Base-by-base conservation (phyloP, 192 early-diverging fungal species). In the Funneliformis geosporum region DNA sequence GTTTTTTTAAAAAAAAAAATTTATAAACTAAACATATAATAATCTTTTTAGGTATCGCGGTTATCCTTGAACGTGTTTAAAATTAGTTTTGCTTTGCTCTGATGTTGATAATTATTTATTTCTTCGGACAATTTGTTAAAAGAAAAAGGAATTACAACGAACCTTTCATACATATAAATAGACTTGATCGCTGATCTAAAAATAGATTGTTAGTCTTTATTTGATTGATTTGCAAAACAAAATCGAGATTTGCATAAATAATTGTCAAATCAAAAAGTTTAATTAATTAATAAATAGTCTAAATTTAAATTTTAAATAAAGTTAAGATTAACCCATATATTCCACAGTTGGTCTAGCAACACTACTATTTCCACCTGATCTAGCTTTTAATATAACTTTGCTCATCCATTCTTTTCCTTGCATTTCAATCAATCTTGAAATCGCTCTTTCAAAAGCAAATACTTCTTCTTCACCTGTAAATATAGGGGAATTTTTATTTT, bases 371-470 rank as follows among this genome's bases (percentile, higher is more conserved):
- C 38, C 66, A 21, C 18, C 39, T 0, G 16, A 39, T 68, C 40
- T 68, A 40, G 21, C 16, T 72, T 25, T 72, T 46, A 72, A 72
- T 16, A 72, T 72, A 47, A 28, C 39, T 70, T 78, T 59, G 2
- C 43, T 77, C n/a, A 92, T 88, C 94, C 94, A 95, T 60, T 90
- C 86, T 55, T 85, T 85, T 28, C 92, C 92, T 67, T 92, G 95
- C 97, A 99, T 99, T 86, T 99, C 95, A 44, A 94, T 90, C 47
- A 99, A 81, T 27, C 97, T 90, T 64, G 95, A 96, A 42, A 98
- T 83, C 7, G 97, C 96, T 66, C 97, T 86, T 85, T 95, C 93
- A 76, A 99, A 97, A 16, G 97, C 96, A 92, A 99, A 99, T 12
- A 92, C 90, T 81, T 99, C 97, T 82, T 99, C 97, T 60, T 95